These are phyloP conservation scores for Ogataea nakhonphanomensis DNA, from an alignment of 805 yeast species.

Conservation along the genomic window DNA sequence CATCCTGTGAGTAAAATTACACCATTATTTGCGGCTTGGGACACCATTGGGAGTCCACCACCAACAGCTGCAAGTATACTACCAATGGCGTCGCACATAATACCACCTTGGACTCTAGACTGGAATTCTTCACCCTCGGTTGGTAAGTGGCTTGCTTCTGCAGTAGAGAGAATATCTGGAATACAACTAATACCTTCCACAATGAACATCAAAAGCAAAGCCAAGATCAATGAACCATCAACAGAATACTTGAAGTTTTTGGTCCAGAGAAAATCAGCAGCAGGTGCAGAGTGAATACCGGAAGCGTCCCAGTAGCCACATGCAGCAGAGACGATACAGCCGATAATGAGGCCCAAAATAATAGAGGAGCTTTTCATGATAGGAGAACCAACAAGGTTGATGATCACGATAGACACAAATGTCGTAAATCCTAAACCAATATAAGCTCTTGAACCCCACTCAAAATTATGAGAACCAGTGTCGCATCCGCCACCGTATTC, in stretches of 20 bases:
- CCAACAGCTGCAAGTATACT: constrained; percentile 66
- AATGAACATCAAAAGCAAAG: constrained; percentile 67
- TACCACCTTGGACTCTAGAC: constrained; percentile 81
- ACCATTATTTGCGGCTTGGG: constrained; percentile 86
- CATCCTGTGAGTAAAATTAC: constrained; percentile 80
- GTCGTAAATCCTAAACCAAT: constrained; percentile 78
- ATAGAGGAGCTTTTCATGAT: constrained; percentile 84
- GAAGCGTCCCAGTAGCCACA: constrained; percentile 66
- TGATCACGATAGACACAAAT: constrained; percentile 57
- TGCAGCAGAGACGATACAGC: constrained; percentile 84
- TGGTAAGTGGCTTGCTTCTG: constrained; percentile 72
- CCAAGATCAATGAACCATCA: constrained; percentile 74
- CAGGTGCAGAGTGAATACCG: constrained; percentile 62
- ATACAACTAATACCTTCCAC: constrained; percentile 78
- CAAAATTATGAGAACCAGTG: constrained; percentile 40
- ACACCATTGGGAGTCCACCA: constrained; percentile 74
- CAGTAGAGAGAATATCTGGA: constrained; percentile 85
- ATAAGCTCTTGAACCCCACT: constrained; percentile 75
- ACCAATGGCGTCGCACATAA: constrained; percentile 73
- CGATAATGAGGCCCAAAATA: constrained; percentile 68
- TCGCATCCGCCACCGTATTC: constrained; percentile 40
- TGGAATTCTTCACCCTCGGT: constrained; percentile 73
- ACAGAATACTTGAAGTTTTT: constrained; percentile 65
- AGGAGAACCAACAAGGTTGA: constrained; percentile 79
- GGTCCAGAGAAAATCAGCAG: constrained; percentile 75